These are phyloP conservation scores for Metarhizium sp. DNA, from an alignment of 2,329 filamentous ascomycete species.

Conservation along the genomic window DNA sequence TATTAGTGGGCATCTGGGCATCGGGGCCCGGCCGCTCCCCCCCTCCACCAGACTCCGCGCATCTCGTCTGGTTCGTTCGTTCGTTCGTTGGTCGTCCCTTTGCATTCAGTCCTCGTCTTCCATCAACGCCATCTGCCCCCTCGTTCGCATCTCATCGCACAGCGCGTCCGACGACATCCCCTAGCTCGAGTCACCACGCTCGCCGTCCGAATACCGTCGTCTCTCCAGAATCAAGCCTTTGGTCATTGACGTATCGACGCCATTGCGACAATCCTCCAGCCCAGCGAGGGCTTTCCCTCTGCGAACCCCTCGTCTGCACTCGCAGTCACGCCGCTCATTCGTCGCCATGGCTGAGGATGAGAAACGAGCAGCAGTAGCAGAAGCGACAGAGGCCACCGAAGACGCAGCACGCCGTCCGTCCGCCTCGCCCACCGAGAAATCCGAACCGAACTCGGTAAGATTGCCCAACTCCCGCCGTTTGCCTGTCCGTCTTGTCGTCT, in stretches of 20 bases:
- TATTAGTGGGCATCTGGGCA: no score
- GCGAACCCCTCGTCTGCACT: not conserved
- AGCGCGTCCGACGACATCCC: not conserved
- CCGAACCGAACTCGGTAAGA: slow-evolving; percentile 8
- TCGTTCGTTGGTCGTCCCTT: not conserved
- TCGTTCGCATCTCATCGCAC: not conserved
- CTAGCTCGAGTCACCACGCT: not conserved
- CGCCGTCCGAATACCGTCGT: not conserved
- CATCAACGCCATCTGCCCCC: not conserved
- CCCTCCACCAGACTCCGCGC: not conserved
- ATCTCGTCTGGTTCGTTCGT: not conserved
- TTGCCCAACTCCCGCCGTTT: no score
- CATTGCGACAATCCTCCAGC: slow-evolving; percentile 10
- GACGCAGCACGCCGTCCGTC: slow-evolving; percentile 10
- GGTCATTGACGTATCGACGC: not conserved
- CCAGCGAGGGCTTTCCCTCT: slow-evolving; percentile 8
- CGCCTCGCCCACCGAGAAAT: slow-evolving; percentile 8
- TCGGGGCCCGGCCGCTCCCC: not conserved
- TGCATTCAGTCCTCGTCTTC: slow-evolving; percentile 1
- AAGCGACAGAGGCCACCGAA: slow-evolving; percentile 12
- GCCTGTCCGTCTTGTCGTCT: not conserved
- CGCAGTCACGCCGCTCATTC: not conserved
- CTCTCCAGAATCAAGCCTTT: not conserved
- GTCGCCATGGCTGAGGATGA: slow-evolving; percentile 20
- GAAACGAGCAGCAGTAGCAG: slow-evolving; percentile 14